phyloP scores from a whole-genome alignment of 495 filamentous ascomycete species.

The Copromyces sp. region DNA sequence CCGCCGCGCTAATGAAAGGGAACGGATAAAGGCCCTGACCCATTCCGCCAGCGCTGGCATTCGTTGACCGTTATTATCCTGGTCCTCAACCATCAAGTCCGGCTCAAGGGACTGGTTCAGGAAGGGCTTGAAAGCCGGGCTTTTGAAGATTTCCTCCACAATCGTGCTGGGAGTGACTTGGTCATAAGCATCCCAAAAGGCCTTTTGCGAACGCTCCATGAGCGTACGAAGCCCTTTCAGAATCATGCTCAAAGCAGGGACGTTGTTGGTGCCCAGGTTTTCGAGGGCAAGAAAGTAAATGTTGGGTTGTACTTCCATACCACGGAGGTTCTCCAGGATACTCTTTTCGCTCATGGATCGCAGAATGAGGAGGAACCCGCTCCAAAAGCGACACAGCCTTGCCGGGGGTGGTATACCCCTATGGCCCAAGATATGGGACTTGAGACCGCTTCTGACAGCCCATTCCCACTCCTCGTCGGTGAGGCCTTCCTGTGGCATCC shows the following conservation, averaged over 20 bases:
- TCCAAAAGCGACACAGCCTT: constrained; percentile 59
- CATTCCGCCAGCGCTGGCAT: constrained; percentile 48
- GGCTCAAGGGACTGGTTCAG: constrained; percentile 47
- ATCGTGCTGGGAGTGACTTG: constrained; percentile 63
- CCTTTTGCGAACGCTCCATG: constrained; percentile 59
- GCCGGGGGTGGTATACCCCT: constrained; percentile 8
- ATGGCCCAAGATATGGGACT: constrained; percentile 6
- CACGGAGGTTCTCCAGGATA: constrained; percentile 66
- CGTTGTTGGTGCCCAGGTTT: constrained; percentile 53
- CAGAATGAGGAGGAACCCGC: constrained; percentile 60
- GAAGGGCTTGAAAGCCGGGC: constrained; percentile 52
- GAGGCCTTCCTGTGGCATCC: constrained; percentile 42
- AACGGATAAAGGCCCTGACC: constrained; percentile 65
- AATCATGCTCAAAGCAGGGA: constrained; percentile 47
- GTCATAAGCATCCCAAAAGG: constrained; percentile 81
- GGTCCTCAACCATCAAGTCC: constrained; percentile 44
- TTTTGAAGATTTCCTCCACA: constrained; percentile 66
- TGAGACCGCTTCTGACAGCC: constrained; percentile 61
- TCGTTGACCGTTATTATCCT: constrained; percentile 35
- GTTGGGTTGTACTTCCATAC: constrained; percentile 59
- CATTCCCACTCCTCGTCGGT: constrained; percentile 68
- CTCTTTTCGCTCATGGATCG: constrained; percentile 59
- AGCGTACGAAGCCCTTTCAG: constrained; percentile 56
- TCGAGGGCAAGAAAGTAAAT: constrained; percentile 67
- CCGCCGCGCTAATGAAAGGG: constrained; percentile 58